phyloP scores from a whole-genome alignment of 176 grass and related monocot genomes.

The Areca catechu region DNA sequence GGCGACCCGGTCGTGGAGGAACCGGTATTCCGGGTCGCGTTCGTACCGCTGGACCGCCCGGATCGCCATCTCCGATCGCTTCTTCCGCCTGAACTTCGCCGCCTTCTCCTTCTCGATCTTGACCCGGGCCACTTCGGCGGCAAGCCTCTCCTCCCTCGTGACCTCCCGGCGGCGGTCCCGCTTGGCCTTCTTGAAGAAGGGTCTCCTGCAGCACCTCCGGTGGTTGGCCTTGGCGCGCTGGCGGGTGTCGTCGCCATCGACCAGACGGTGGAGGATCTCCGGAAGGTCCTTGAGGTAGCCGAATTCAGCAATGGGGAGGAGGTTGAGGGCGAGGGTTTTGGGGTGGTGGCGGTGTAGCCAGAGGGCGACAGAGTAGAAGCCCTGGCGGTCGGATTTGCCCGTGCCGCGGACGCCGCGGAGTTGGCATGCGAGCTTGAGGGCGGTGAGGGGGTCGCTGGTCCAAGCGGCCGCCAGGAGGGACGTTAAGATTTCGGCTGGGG shows the following conservation, averaged over 20 bases:
- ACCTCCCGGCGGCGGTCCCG: background rate
- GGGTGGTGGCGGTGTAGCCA: slow-evolving; percentile 74
- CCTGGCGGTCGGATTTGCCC: slow-evolving; percentile 76
- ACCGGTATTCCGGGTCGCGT: slow-evolving; percentile 39
- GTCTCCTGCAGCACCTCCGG: slow-evolving; percentile 3
- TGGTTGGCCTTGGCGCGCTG: slow-evolving; percentile 1
- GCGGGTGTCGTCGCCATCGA: slow-evolving; percentile 33
- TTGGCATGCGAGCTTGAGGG: slow-evolving; percentile 60
- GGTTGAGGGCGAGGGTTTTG: slow-evolving; percentile 59
- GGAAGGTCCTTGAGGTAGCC: no score
- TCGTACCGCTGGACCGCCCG: slow-evolving; percentile 41
- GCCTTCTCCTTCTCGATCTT: slow-evolving; percentile 12
- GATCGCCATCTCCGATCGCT: slow-evolving; percentile 28
- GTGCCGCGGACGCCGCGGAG: slow-evolving; percentile 60
- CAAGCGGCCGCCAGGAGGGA: slow-evolving; percentile 44
- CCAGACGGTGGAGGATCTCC: slow-evolving; percentile 73
- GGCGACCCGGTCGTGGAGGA: slow-evolving; percentile 60
- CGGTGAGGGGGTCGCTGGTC: slow-evolving; percentile 26
- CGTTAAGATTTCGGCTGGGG: slow-evolving; percentile 8
- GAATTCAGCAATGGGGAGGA: slow-evolving; percentile 24
- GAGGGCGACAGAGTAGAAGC: slow-evolving; percentile 66
- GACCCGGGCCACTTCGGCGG: slow-evolving; percentile 25
- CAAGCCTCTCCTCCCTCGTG: slow-evolving; percentile 31
- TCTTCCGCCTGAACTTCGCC: slow-evolving; percentile 15
- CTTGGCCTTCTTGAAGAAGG: background rate